Evolutionary conservation across 2,329 filamentous ascomycete species (phyloP).

Genomic region (Fusarium sulawesiense): DNA sequence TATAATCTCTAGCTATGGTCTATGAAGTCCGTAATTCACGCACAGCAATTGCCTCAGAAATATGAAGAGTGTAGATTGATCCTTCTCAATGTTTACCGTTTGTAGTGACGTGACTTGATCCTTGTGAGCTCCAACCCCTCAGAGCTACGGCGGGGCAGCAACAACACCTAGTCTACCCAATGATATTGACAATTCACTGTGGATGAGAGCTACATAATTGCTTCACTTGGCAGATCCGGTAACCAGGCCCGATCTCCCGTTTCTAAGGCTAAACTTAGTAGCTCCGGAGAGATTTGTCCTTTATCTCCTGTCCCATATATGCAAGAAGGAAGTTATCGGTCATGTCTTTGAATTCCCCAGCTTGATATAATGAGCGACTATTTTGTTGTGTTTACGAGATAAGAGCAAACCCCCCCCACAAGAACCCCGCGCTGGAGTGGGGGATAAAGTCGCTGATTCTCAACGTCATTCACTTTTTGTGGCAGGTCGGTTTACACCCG

Average conservation of each 20-base stretch:
- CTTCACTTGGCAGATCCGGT: slow-evolving; percentile 27
- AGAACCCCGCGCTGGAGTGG: background rate
- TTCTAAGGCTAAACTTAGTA: slow-evolving; percentile 2
- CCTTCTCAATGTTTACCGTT: background rate
- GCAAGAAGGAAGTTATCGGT: background rate
- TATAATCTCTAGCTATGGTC: slow-evolving; percentile 11
- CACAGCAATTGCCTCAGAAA: background rate
- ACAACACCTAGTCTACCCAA: slow-evolving; percentile 9
- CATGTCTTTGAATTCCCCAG: background rate
- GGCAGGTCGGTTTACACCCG: background rate
- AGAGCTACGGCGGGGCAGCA: slow-evolving; percentile 30
- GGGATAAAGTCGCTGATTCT: background rate
- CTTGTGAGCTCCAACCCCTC: slow-evolving; percentile 24
- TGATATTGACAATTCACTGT: background rate
- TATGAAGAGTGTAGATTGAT: background rate
- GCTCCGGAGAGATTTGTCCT: background rate
- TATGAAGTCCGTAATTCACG: background rate
- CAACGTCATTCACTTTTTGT: background rate
- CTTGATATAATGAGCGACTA: background rate
- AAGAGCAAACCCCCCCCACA: background rate
- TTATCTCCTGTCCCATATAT: background rate
- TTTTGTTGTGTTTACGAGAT: background rate
- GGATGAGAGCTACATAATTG: slow-evolving; percentile 13
- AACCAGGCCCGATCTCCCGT: background rate
- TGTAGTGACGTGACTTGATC: slow-evolving; percentile 30